Evolutionary conservation across 2,329 filamentous ascomycete species (phyloP).

Genomic region (Sarocladium kiliense): DNA sequence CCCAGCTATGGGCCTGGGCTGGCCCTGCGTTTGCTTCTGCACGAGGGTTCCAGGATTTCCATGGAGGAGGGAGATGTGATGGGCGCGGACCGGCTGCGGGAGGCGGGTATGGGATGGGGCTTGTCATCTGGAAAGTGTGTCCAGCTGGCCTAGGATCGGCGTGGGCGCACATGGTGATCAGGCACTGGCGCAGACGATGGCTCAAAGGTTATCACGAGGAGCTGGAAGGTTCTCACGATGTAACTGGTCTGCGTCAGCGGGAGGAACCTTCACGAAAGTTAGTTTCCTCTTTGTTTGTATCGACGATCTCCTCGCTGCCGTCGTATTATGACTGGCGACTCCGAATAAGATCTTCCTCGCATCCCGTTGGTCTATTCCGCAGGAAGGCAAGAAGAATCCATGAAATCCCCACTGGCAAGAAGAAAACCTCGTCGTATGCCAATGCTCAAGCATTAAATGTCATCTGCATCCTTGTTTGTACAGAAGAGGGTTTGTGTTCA

Average conservation of each 20-base stretch:
- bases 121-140: neutral
- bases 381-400: neutral
- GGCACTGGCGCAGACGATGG: no score
- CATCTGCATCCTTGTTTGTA: no score
- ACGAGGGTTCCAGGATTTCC: neutral
- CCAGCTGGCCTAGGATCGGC: neutral
- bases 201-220: no score
- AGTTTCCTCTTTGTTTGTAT: no score
- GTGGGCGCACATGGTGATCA: neutral
- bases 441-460: no score
- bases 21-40: neutral
- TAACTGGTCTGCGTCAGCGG: no score
- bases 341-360: neutral
- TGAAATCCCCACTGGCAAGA: neutral
- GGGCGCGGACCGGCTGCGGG: neutral
- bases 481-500: no score
- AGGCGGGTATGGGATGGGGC: neutral
- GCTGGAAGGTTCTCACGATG: no score
- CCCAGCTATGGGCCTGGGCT: no score
- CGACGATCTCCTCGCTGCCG: neutral
- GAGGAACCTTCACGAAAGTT: no score
- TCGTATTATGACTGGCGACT: neutral
- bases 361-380: neutral
- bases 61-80: neutral
- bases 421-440: neutral